Evolutionary conservation across 2,329 filamentous ascomycete genomes (phyloP).

Genomic region (Fusarium anguioides): DNA sequence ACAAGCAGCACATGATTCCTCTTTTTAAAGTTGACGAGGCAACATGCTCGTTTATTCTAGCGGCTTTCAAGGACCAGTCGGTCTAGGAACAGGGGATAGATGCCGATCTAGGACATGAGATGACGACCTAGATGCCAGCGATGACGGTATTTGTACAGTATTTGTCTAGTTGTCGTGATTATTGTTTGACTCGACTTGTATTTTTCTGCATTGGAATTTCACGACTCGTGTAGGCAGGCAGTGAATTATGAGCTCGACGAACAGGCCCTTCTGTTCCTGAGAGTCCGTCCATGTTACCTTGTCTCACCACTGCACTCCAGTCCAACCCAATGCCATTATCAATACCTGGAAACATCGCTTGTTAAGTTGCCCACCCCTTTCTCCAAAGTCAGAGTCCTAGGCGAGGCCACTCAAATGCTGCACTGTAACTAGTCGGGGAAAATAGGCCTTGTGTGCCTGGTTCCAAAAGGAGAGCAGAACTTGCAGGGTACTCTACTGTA

Average conservation of each 20-base stretch:
- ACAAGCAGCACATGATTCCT: neutral
- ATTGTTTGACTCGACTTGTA: neutral
- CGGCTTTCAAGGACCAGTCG: constrained; percentile 3
- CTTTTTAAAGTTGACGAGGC: constrained; percentile 27
- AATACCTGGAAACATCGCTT: constrained; percentile 8
- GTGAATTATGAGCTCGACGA: neutral
- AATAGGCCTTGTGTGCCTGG: constrained; percentile 2
- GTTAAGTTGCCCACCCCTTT: constrained; percentile 2
- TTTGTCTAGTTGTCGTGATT: neutral
- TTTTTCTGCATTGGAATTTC: neutral
- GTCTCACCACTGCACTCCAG: constrained; percentile 3
- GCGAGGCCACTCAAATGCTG: constrained; percentile 11
- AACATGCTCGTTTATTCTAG: constrained; percentile 26
- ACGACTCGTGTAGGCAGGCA: constrained; percentile 3
- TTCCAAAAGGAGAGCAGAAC: constrained; percentile 24
- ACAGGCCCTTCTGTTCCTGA: constrained; percentile 21
- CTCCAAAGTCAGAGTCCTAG: neutral
- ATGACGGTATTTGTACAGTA: constrained; percentile 32
- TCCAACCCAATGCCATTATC: constrained; percentile 8
- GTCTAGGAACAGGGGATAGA: constrained; percentile 9
- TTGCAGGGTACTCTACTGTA: constrained; percentile 16
- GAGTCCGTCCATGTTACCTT: neutral
- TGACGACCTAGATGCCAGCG: constrained; percentile 21
- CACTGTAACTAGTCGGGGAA: too few species aligned
- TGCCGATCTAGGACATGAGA: constrained; percentile 25